Base-by-base conservation (phyloP, 202 grass and related monocot species). In the Zizania palustris region DNA sequence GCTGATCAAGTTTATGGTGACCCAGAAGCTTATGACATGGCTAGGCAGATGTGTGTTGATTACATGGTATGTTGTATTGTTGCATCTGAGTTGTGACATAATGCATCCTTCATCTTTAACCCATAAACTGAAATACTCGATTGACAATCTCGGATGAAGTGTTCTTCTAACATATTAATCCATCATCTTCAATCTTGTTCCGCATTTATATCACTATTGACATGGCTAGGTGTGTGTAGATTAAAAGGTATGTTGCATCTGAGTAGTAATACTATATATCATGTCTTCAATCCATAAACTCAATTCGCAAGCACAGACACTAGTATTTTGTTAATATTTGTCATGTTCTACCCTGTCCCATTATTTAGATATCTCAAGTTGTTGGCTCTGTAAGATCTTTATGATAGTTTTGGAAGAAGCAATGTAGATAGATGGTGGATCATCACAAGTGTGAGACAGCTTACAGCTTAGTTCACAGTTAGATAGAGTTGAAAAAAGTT, bases 1-100 rank as follows among this genome's bases (percentile, higher is more conserved):
- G 96, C 96, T 45, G 96, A 99, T 82, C 96, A 99, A 88, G 96
- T 99, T 68, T 99, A 99, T 67, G 96, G 96, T 83, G 96, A 99
- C 40, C 57, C 89, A 63, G 96, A 99, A 89, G 64, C 78, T 77
- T 96, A 93, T 85, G 96, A 99, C 49, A 87, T 91, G 92, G 85
- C 90, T 69, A 96, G 96, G 67, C 92, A 99, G 72, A 93, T 99
- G 92, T 92, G 92, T 68, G 87, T 99, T 82, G 96, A 99, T 74
- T 99, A 96, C 79, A 96, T 99, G 96, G 96, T 99, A 85, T 55
- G 76, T 71, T 77, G 21, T 18, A 20, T 79, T 4, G 1, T 76
- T 83, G 61, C 63, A 54, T 80, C 41, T 62, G 45, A 76, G 72
- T 50, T 56, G 33, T 67, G 67, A 38, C 44, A 79, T 18, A 45